phyloP scores from a whole-genome alignment of 768 basidiomycete genomes.

The Lactifluus hygrophoroides region DNA sequence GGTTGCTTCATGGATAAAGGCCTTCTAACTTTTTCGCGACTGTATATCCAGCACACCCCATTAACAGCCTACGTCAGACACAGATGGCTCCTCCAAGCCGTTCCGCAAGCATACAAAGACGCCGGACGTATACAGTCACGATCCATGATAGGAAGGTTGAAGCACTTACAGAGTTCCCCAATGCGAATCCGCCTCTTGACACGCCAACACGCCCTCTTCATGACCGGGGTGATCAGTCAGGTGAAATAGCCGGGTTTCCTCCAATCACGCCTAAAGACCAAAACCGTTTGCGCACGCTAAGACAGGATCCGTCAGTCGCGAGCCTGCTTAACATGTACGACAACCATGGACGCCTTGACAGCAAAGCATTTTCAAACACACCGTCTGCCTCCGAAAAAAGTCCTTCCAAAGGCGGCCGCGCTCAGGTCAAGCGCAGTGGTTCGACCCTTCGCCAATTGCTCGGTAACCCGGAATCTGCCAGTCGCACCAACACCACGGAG shows the following conservation, averaged over 20 bases:
- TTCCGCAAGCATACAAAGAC: constrained; percentile 42
- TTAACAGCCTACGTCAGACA: constrained; percentile 44
- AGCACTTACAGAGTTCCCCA: constrained; percentile 56
- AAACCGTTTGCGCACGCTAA: constrained; percentile 49
- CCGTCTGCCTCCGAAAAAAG: constrained; percentile 29
- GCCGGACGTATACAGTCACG: constrained; percentile 66
- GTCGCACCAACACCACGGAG: constrained; percentile 37
- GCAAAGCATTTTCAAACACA: constrained; percentile 57
- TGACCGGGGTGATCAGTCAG: constrained; percentile 20
- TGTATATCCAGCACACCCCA: constrained; percentile 41
- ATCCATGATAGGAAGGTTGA: constrained; percentile 54
- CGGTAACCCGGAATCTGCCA: constrained; percentile 37
- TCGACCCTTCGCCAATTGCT: constrained; percentile 70
- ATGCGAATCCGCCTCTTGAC: constrained; percentile 42
- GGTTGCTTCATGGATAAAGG: neutral
- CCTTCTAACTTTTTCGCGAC: neutral
- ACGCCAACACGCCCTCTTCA: constrained; percentile 21
- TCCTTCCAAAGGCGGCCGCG: constrained; percentile 31
- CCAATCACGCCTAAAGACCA: constrained; percentile 38
- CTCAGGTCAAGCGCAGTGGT: constrained; percentile 51
- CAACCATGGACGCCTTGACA: constrained; percentile 55
- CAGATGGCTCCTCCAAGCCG: constrained; percentile 46
- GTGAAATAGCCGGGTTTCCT: constrained; percentile 25
- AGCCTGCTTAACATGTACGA: constrained; percentile 70
- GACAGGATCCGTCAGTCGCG: constrained; percentile 70